A percentile compares a stretch with the other conserved stretches of the same genome.
These are phyloP conservation scores for Sodiomyces alkalinus DNA, from an alignment of 2,329 filamentous ascomycete species.

Conservation along the genomic window DNA sequence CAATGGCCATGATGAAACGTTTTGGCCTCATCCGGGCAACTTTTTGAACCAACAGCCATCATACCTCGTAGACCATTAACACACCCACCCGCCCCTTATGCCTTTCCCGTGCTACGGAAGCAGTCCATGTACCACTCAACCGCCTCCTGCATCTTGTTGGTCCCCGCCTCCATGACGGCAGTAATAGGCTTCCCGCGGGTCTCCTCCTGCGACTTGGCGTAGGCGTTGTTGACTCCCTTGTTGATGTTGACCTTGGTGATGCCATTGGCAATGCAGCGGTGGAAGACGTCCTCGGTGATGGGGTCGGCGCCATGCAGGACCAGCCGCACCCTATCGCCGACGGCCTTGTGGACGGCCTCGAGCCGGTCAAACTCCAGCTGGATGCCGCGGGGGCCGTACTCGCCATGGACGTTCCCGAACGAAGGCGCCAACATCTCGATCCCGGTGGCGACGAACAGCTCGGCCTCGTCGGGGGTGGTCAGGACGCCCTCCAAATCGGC, in stretches of 20 bases:
- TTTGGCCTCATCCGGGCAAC: too few species aligned
- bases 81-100: too few species aligned
- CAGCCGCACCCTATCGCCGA: conserved; percentile 28
- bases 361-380: conserved; percentile 41
- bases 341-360: conserved; percentile 23
- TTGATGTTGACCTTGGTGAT: conserved; percentile 36
- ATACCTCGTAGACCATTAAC: too few species aligned
- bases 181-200: conserved; percentile 30
- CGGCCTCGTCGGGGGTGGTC: conserved; percentile 53
- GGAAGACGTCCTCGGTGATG: conserved; percentile 29
- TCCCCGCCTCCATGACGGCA: conserved; percentile 30
- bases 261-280: conserved; percentile 26
- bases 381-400: conserved; percentile 51
- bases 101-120: conserved; percentile 30
- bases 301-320: conserved; percentile 33
- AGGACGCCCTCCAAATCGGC: conserved; percentile 30
- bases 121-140: conserved; percentile 30
- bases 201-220: conserved; percentile 25
- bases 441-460: conserved; percentile 55
- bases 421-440: conserved; percentile 62
- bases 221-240: conserved; percentile 34
- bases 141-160: conserved; percentile 29
- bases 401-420: conserved; percentile 64
- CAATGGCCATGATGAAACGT: too few species aligned
- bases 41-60: too few species aligned